Base-by-base conservation (phyloP, 148 eudicot genomes). In the Vaccinium macrocarpon region DNA sequence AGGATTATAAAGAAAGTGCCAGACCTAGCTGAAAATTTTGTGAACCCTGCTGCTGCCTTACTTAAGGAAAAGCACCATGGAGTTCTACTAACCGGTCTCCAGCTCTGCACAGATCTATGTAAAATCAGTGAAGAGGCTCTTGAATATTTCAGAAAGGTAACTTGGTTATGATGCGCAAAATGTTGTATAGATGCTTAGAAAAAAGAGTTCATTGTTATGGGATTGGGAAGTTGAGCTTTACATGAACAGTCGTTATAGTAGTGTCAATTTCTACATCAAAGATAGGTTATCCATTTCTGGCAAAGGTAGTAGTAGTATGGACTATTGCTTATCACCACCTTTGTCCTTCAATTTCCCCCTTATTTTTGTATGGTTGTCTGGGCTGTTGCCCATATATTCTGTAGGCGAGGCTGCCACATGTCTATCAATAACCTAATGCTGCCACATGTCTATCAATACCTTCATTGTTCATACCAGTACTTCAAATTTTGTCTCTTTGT, bases 21-120 rank as follows among this genome's bases (percentile, higher is more conserved):
- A 35, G 99, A 96, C 86, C 91, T 96, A 90, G 98, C 97, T n/a
- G 99, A 96, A 87, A 96, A 96, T 83, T 96, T 96, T 75, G 82
- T 95, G 29, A 94, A 97, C 75, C 86, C 94, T 90, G 96, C 97
- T 85, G 93, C 96, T 61, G 86, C 94, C 72, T 90, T 97, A 87
- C 92, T 97, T 75, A 97, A 92, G 88, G 99, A 97, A 90, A 97
- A 97, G 88, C 99, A 97, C 88, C 99, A 97, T 81, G 99, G 99
- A 83, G 99, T 95, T 82, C 85, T 97, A 74, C 59, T 97, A 87
- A 93, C 99, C 62, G 98, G 98, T 73, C 92, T 97, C 55, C 98
- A 94, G 87, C 93, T 97, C 82, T 95, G 98, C 88, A 90, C 91
- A 61, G 98, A 97, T 61, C 82, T 95, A 82, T 95, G 98, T 88